Evolutionary conservation across 768 basidiomycete genomes (phyloP).

Genomic region (Strobilomyces dryophilus): DNA sequence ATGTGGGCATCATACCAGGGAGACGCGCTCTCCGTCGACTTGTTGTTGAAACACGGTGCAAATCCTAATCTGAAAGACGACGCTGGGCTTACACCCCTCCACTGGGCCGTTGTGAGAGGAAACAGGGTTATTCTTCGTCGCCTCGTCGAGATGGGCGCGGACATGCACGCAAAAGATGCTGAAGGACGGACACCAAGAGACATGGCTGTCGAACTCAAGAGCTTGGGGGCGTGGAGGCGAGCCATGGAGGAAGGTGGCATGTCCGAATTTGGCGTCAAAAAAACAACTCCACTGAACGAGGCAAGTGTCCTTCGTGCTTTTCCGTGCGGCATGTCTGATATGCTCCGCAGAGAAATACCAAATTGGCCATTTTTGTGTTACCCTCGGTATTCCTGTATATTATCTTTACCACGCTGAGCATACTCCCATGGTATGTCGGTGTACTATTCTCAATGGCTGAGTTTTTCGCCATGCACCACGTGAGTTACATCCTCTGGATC

Average conservation of each 20-base stretch:
- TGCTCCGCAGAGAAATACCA: slow-evolving; percentile 65
- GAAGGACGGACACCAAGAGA: slow-evolving; percentile 87
- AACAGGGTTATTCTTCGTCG: slow-evolving; percentile 82
- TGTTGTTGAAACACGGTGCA: slow-evolving; percentile 85
- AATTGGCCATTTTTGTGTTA: slow-evolving; percentile 69
- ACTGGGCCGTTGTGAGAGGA: slow-evolving; percentile 98
- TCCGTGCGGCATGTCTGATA: slow-evolving; percentile 1
- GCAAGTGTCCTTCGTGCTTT: slow-evolving; percentile 36
- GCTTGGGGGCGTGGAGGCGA: slow-evolving; percentile 82
- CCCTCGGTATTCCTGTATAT: slow-evolving; percentile 78
- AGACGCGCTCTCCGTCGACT: slow-evolving; percentile 90
- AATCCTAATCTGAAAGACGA: slow-evolving; percentile 74
- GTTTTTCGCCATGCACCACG: slow-evolving; percentile 93
- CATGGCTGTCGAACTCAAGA: slow-evolving; percentile 93
- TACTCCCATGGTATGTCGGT: slow-evolving; percentile 89
- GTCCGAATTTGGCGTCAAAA: slow-evolving; percentile 68
- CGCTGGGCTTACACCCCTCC: slow-evolving; percentile 80
- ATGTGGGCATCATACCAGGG: slow-evolving; percentile 99
- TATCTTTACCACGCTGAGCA: slow-evolving; percentile 78
- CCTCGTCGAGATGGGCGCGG: slow-evolving; percentile 82
- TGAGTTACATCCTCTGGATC: slow-evolving; percentile 36
- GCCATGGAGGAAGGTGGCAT: slow-evolving; percentile 86
- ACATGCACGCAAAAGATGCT: slow-evolving; percentile 73
- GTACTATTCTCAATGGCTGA: slow-evolving; percentile 78
- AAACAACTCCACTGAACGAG: slow-evolving; percentile 66